These are phyloP conservation scores for Xylaria sp. DNA, from an alignment of 2,329 filamentous ascomycete species.

Conservation along the genomic window DNA sequence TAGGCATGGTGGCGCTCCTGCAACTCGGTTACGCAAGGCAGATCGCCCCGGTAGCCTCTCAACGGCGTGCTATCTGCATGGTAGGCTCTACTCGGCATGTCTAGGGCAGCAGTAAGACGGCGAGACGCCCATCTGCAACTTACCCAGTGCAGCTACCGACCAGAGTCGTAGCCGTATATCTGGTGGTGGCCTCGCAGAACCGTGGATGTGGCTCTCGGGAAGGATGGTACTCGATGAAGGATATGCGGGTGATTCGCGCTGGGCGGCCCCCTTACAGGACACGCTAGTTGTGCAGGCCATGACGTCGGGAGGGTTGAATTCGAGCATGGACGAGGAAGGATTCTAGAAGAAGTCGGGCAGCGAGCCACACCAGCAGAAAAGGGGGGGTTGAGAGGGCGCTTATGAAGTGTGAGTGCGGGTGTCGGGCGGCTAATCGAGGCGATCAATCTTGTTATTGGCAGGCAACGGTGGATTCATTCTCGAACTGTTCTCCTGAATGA, in stretches of 20 bases:
- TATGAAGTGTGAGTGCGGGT: slow-evolving; percentile 35
- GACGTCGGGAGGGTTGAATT: slow-evolving; percentile 32
- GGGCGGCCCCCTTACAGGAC: slow-evolving; percentile 36
- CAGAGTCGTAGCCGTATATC: slow-evolving; percentile 30
- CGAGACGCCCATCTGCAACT: slow-evolving; percentile 43
- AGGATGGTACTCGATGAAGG: slow-evolving; percentile 37
- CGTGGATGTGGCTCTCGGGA: slow-evolving; percentile 38
- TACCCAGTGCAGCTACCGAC: slow-evolving; percentile 37
- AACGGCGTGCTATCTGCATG: slow-evolving; percentile 22
- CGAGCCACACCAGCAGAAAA: slow-evolving; percentile 34
- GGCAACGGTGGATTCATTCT: not conserved
- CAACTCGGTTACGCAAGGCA: slow-evolving; percentile 32
- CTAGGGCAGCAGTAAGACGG: slow-evolving; percentile 32
- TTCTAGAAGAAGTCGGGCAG: slow-evolving; percentile 42
- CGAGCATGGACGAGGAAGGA: slow-evolving; percentile 36
- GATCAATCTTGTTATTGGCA: slow-evolving; percentile 39
- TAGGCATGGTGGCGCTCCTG: slow-evolving; percentile 39
- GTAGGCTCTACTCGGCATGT: slow-evolving; percentile 23
- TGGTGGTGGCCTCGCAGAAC: slow-evolving; percentile 43
- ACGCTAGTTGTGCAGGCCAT: slow-evolving; percentile 38
- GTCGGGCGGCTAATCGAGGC: slow-evolving; percentile 43
- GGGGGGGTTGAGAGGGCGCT: slow-evolving; percentile 40
- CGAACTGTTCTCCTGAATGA: slow-evolving; percentile 19
- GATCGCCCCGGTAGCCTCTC: slow-evolving; percentile 22
- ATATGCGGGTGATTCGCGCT: slow-evolving; percentile 40